Evolutionary conservation across 176 grass and related monocot genomes (phyloP), one percentile per base, ranked within the genome.

Genomic region (Eleusine coracana): DNA sequence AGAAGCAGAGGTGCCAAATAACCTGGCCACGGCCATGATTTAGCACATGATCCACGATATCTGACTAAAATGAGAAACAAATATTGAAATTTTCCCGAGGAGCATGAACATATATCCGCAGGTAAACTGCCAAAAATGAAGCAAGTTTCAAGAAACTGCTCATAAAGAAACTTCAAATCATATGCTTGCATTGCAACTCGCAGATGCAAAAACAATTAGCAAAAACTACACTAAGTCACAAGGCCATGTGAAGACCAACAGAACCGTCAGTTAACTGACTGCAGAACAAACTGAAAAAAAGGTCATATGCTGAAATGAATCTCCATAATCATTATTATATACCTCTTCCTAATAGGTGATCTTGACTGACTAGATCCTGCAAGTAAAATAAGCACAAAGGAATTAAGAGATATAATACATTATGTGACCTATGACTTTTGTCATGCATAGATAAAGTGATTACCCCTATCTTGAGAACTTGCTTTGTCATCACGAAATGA

Each of bases 281-380:
- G 25, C 38, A 83, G 20, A 63, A 73, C 18, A 83, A 58, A 73
- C 21, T 67, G 44, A 71, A 52, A 66, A 41, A 77, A 52, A 25
- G 12, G 50, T 8, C 13, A 18, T 23, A 72, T 72, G 56, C 68
- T 65, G 58, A 77, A 73, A 71, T 34, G 56, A 62, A 81, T 68
- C 67, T 17, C 42, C 49, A 71, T 17, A 75, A 36, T 76, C 4
- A 11, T 82, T 46, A 10, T 7, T 17, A 68, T 62, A 75, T 86
- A 88, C 88, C 88, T 88, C 80, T 76, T 96, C 68, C 84, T 91
- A 71, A 86, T 76, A 29, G 94, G 91, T 36, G 94, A 97, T 75
- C 80, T 87, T 86, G 91, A 97, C 62, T 50, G 80, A 62, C 86
- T 97, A 74, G 88, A 97, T 40, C 87, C 94, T 97, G 82, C 70